Conservation (phyloP, 345 rosid genomes). For the Salix dunnii region DNA sequence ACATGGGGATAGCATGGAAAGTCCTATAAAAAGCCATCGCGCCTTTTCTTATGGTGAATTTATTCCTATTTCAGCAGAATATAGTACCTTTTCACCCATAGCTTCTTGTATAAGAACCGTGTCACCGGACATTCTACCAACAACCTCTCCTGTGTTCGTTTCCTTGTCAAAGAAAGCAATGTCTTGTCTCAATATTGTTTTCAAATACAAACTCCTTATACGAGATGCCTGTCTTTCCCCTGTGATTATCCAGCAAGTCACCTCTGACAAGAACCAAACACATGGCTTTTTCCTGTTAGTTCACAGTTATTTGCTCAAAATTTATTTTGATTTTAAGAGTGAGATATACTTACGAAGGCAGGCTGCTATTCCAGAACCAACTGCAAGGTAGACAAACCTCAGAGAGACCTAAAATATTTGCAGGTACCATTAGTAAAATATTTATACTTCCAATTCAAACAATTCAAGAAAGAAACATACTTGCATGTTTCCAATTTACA, state of each 20-base stretch:
- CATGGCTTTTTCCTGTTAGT: background rate
- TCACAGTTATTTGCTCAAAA: background rate
- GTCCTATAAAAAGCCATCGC: background rate
- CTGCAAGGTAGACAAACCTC: slow-evolving; percentile 34
- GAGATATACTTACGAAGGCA: slow-evolving; percentile 20
- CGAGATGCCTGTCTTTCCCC: slow-evolving; percentile 49
- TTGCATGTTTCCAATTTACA: background rate
- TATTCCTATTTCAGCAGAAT: background rate
- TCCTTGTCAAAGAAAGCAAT: slow-evolving; percentile 39
- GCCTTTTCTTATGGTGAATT: background rate
- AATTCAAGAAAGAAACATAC: background rate
- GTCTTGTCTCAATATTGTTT: slow-evolving; percentile 41
- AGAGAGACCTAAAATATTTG: slow-evolving; percentile 29
- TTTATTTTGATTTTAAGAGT: background rate
- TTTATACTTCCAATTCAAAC: background rate
- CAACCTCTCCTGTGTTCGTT: slow-evolving; percentile 38
- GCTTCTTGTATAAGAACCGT: slow-evolving; percentile 45
- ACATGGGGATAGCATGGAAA: background rate
- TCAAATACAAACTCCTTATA: slow-evolving; percentile 36
- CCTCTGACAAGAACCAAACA: slow-evolving; percentile 24
- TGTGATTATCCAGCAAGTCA: slow-evolving; percentile 45
- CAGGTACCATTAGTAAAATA: background rate
- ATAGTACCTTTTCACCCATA: slow-evolving; percentile 46
- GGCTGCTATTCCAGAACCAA: slow-evolving; percentile 25
- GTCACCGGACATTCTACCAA: slow-evolving; percentile 45